A percentile compares a stretch with the other conserved stretches of the same genome.
Evolutionary conservation across 345 rosid genomes (phyloP).

Genomic region (Firmiana major): DNA sequence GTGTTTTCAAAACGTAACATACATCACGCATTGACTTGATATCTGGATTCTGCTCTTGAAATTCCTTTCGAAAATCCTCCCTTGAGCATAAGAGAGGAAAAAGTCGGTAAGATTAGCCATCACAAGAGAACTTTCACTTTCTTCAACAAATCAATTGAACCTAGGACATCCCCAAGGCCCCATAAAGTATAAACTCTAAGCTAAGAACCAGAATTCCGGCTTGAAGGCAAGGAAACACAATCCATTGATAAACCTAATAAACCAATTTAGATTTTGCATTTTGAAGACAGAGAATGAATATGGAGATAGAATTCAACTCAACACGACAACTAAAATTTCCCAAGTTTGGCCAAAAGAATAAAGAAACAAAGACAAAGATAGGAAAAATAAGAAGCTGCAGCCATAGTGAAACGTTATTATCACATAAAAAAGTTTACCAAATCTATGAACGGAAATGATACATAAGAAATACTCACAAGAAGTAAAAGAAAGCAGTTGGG

Average conservation of each 20-base stretch:
- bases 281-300: not conserved
- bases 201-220: not conserved
- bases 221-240: not conserved
- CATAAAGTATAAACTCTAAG: not conserved
- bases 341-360: not conserved
- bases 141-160: not conserved
- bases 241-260: not conserved
- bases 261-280: not conserved
- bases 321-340: not conserved
- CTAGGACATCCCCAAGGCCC: not conserved
- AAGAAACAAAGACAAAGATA: not conserved
- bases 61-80: conserved; percentile 88
- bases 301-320: not conserved
- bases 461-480: conserved; percentile 38
- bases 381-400: not conserved
- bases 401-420: not conserved
- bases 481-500: conserved; percentile 88
- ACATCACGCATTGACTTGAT: conserved; percentile 93
- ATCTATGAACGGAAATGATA: not conserved
- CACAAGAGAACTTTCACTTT: not conserved
- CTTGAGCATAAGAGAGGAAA: conserved; percentile 31
- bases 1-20: conserved; percentile 21
- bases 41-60: conserved; percentile 78
- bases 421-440: not conserved
- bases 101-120: not conserved